Evolutionary conservation across 768 basidiomycete species (phyloP), one percentile per base, ranked within the genome.

Genomic region (Mycena venus): DNA sequence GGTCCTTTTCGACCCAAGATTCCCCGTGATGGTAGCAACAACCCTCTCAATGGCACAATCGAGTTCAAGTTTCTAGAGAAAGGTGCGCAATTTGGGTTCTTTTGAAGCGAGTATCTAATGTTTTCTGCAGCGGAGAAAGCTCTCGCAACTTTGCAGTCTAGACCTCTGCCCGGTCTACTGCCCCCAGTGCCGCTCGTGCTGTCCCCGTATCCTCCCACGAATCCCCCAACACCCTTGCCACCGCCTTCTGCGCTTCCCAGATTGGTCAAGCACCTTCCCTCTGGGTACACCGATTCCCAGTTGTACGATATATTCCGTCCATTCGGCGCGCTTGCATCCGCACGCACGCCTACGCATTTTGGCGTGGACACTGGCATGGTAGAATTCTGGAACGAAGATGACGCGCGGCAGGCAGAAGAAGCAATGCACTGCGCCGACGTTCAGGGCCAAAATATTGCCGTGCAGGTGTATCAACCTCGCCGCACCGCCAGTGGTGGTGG

Each of bases 381-480:
- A 49, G 94, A 96, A 81, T 96, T 94, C 81, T 96, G 94, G 94
- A 90, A 92, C 68, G 96, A 96, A 81, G 94, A 94, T 42, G 95
- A 96, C 79, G 95, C 94, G 9, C 89, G 90, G 29, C 85, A 88
- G 27, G 95, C 94, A 0, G 95, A 96, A 79, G 92, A 93, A 47
- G 91, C 92, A 3, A 88, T 96, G 90, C 95, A 96, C 82, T 96
- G 94, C 76, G 90, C 92, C 19, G 95, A 96, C 51, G 86, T 96
- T 17, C 93, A 94, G 49, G 95, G 94, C 14, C 92, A 94, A 79
- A 95, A 95, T 79, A 96, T 96, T 74, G 91, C 94, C 10, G 94
- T 96, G 6, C 94, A 95, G 77, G 80, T 94, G 49, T 96, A 94
- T 80, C 93, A 93, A 74, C 90, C 90, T 31, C 86, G 91, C 72